Conservation (phyloP, 768 basidiomycete genomes). For the Suillus fuscotomentosus region DNA sequence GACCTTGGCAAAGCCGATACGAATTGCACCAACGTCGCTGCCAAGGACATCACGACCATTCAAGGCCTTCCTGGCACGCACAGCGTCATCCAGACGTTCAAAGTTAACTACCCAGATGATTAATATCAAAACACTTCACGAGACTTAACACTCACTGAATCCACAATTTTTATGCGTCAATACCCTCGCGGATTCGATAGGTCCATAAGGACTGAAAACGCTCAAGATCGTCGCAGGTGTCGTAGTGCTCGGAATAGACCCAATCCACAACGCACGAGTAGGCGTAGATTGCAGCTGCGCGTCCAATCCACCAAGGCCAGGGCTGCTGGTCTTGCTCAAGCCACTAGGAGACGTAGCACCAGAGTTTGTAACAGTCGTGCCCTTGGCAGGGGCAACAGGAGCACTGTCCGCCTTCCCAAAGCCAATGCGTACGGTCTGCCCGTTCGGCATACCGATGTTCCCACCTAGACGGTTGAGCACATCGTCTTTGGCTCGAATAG, state of each 20-base stretch:
- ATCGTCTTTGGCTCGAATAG: conserved; percentile 97
- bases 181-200: conserved; percentile 95
- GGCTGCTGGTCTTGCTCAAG: conserved; percentile 47
- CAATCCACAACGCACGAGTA: conserved; percentile 96
- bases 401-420: conserved; percentile 98
- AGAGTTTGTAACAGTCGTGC: conserved; percentile 58
- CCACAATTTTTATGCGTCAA: conserved; percentile 98
- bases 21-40: conserved; percentile 93
- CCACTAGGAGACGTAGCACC: conserved; percentile 64
- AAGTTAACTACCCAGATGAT: conserved; percentile 74
- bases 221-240: conserved; percentile 93
- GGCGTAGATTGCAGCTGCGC: conserved; percentile 88
- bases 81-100: conserved; percentile 95
- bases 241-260: conserved; percentile 93
- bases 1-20: conserved; percentile 96
- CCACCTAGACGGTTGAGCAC: conserved; percentile 94
- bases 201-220: conserved; percentile 96
- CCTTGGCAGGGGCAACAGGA: conserved; percentile 85
- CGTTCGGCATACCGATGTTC: conserved; percentile 91
- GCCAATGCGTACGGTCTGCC: conserved; percentile 94
- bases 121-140: conserved; percentile 10
- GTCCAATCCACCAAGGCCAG: conserved; percentile 66
- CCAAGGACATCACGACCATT: conserved; percentile 96
- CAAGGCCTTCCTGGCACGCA: conserved; percentile 90
- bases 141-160: conserved; percentile 55